Base-by-base conservation (phyloP, 1,284 basidiomycete genomes). In the Ustilago trichophora region DNA sequence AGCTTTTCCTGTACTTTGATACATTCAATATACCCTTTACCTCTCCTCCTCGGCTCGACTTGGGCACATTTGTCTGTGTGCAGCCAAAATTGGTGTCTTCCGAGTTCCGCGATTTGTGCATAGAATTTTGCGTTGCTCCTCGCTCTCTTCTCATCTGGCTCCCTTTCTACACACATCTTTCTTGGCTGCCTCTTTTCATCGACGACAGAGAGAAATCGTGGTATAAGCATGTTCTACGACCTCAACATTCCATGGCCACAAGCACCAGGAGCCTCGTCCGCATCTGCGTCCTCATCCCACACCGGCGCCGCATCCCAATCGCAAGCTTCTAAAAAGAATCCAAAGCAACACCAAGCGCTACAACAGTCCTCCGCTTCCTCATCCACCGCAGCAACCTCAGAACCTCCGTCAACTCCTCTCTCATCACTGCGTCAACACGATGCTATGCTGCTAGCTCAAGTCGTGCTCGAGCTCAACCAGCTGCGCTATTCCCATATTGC, bases 171-270 rank as follows among this genome's bases (percentile, higher is more conserved):
- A n/a, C n/a, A n/a, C n/a, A n/a, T n/a, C n/a, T n/a, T n/a, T n/a
- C n/a, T 35, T n/a, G 8, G 9, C n/a, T 12, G 4, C 22, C 27
- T 49, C 42, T 45, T 34, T 41, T 16, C 43, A 26, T 40, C n/a
- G 38, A 26, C 25, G 22, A 27, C 19, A 13, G 27, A 19, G 3
- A 15, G 6, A n/a, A n/a, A n/a, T n/a, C n/a, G 27, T 13, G 27
- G 27, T 29, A 29, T 7, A 29, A 26, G 25, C 24, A 77, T 77
- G 75, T 75, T 75, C 34, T 75, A 74, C 50, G 75, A 77, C 38
- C 54, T 77, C 40, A 75, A 75, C 32, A 49, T 77, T 4, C 71
- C 75, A 4, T 77, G 75, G 75, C 75, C 75, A 4, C 50, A 58
- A 19, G 35, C 27, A 11, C 16, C 38, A 1, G 59, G 37, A 27